Percentiles rank a stretch among this genome's conserved stretches.
These are phyloP conservation scores for Bifiguratus adelaidae DNA, from an alignment of 192 early-diverging fungal species.

Conservation along the genomic window DNA sequence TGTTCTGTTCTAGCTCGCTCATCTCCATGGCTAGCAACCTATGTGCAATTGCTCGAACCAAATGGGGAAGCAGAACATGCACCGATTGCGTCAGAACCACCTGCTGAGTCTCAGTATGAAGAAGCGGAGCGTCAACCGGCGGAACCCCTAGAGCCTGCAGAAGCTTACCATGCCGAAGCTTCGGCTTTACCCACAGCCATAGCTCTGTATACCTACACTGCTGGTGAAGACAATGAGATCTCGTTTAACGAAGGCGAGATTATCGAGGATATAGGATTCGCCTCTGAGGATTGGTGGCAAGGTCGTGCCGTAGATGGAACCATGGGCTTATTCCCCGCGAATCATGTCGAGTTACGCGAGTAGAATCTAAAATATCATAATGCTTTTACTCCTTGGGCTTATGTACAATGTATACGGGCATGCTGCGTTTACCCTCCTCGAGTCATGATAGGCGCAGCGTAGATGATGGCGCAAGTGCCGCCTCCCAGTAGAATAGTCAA, in stretches of 20 bases:
- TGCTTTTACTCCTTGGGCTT: too few species aligned
- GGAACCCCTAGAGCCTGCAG: slow-evolving; percentile 3
- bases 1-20: background rate
- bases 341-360: slow-evolving; percentile 35
- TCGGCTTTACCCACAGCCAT: slow-evolving; percentile 37
- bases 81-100: slow-evolving; percentile 3
- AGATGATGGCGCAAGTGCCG: too few species aligned
- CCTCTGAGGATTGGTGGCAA: slow-evolving; percentile 90
- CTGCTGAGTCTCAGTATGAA: background rate
- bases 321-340: slow-evolving; percentile 64
- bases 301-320: slow-evolving; percentile 45
- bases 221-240: slow-evolving; percentile 82
- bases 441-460: too few species aligned
- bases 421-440: too few species aligned
- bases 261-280: slow-evolving; percentile 72
- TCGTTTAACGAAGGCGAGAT: slow-evolving; percentile 62
- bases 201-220: slow-evolving; percentile 77
- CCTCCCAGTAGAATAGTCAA: too few species aligned
- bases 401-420: too few species aligned
- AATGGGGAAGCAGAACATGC: slow-evolving; percentile 31
- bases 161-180: slow-evolving; percentile 16
- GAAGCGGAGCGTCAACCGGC: slow-evolving; percentile 12
- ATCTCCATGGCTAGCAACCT: slow-evolving; percentile 16
- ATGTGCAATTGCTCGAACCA: slow-evolving; percentile 21
- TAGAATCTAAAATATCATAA: too few species aligned